A percentile compares a stretch with the other conserved stretches of the same genome.
phyloP scores from a whole-genome alignment of 352 stramenopile species.

The Pythium scleroteichum region DNA sequence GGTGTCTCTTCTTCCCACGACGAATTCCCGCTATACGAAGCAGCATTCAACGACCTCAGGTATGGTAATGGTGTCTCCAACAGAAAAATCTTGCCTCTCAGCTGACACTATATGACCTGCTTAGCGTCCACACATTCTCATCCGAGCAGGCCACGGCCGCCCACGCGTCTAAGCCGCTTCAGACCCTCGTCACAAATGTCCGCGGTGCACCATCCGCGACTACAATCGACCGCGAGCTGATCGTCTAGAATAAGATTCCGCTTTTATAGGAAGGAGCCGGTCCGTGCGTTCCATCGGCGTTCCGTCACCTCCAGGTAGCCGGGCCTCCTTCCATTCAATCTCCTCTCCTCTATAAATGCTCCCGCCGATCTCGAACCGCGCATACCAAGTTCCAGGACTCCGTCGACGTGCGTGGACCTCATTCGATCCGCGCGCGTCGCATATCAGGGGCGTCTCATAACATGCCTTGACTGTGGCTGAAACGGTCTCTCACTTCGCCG shows the following conservation, averaged over 20 bases:
- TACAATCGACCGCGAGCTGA: slow-evolving; percentile 24
- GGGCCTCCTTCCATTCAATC: background rate
- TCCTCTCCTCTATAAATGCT: background rate
- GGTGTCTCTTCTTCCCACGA: slow-evolving; percentile 47
- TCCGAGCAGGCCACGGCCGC: slow-evolving; percentile 11
- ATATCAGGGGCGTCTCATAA: background rate
- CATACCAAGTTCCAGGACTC: too few relatives aligned
- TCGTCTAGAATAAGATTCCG: slow-evolving; percentile 28
- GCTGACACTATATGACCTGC: background rate
- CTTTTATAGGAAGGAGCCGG: background rate
- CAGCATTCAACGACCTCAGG: slow-evolving; percentile 79
- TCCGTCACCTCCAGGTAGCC: slow-evolving; percentile 9
- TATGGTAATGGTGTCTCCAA: slow-evolving; percentile 8
- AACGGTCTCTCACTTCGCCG: background rate
- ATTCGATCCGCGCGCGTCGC: background rate
- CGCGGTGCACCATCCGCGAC: background rate
- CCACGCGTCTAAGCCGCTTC: background rate
- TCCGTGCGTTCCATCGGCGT: slow-evolving; percentile 8
- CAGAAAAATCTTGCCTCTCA: too few relatives aligned
- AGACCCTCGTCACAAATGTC: background rate
- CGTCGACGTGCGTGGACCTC: too few relatives aligned
- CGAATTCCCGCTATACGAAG: slow-evolving; percentile 64
- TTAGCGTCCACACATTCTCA: slow-evolving; percentile 27
- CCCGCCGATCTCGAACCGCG: background rate
- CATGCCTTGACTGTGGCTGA: background rate